Conservation (phyloP, 2,329 filamentous ascomycete genomes). For the Calycina marina region DNA sequence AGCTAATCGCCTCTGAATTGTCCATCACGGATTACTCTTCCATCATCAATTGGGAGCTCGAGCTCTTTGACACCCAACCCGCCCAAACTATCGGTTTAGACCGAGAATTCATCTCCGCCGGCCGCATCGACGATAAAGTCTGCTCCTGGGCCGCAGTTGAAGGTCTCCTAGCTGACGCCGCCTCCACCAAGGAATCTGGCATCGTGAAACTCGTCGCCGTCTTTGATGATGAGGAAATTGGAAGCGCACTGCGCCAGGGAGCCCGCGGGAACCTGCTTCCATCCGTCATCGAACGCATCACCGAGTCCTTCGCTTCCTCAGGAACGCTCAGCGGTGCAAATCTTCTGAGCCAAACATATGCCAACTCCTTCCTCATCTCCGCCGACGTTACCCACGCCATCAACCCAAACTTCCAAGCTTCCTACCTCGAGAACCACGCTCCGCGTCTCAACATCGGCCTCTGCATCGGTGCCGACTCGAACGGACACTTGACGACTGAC, state of each 20-base stretch:
- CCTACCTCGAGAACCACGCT: slow-evolving; percentile 74
- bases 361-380: slow-evolving; percentile 82
- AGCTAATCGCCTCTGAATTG: slow-evolving; percentile 67
- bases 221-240: slow-evolving; percentile 96
- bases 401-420: slow-evolving; percentile 80
- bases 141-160: slow-evolving; percentile 88
- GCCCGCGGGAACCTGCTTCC: slow-evolving; percentile 82
- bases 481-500: slow-evolving; percentile 95
- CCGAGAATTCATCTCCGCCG: slow-evolving; percentile 87
- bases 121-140: slow-evolving; percentile 93
- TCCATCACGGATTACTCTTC: slow-evolving; percentile 54
- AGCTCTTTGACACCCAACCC: slow-evolving; percentile 83
- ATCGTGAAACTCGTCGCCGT: slow-evolving; percentile 82
- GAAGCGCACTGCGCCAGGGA: slow-evolving; percentile 78
- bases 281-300: slow-evolving; percentile 63
- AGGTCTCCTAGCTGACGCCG: slow-evolving; percentile 53
- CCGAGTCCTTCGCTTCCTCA: slow-evolving; percentile 46
- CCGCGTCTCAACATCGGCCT: slow-evolving; percentile 83
- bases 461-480: slow-evolving; percentile 65
- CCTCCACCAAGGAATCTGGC: slow-evolving; percentile 27
- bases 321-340: slow-evolving; percentile 32
- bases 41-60: slow-evolving; percentile 93
- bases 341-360: slow-evolving; percentile 67
- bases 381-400: slow-evolving; percentile 90
- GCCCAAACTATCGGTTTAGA: slow-evolving; percentile 73